These are phyloP conservation scores for Alnus glutinosa DNA, from an alignment of 306 rosid genomes.

Conservation along the genomic window DNA sequence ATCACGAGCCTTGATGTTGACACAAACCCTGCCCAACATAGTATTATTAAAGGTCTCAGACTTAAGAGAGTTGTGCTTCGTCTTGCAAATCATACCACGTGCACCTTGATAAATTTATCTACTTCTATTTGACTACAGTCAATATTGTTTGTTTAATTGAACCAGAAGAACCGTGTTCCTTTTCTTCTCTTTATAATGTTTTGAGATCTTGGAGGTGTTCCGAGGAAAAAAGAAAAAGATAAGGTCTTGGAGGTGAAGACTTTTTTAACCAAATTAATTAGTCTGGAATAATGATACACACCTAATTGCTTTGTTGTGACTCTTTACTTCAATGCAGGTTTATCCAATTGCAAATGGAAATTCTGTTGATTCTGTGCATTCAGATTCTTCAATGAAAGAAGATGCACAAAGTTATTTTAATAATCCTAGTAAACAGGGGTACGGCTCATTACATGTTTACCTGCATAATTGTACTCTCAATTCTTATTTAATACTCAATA, in stretches of 20 bases:
- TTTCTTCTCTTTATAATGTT: background rate
- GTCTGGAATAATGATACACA: background rate
- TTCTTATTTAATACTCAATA: background rate
- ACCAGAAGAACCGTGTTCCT: background rate
- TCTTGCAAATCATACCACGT: background rate
- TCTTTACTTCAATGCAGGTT: conserved; percentile 59
- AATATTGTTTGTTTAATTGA: too few relatives aligned
- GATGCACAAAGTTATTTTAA: conserved; percentile 88
- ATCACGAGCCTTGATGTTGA: background rate
- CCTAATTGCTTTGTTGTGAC: background rate
- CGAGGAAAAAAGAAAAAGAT: background rate
- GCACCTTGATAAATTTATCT: background rate
- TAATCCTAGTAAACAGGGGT: conserved; percentile 72
- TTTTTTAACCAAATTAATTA: background rate
- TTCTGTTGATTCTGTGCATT: conserved; percentile 52
- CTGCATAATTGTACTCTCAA: conserved; percentile 7
- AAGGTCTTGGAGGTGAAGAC: background rate
- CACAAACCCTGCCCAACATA: background rate
- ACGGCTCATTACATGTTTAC: conserved; percentile 30
- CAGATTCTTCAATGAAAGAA: conserved; percentile 80
- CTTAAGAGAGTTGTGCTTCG: too few relatives aligned
- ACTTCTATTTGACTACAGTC: background rate
- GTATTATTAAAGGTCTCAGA: too few relatives aligned
- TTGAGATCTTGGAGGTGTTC: background rate
- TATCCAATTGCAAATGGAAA: conserved; percentile 58